Conservation (phyloP, 768 basidiomycete species). For the Neoboletus brunneissimus region DNA sequence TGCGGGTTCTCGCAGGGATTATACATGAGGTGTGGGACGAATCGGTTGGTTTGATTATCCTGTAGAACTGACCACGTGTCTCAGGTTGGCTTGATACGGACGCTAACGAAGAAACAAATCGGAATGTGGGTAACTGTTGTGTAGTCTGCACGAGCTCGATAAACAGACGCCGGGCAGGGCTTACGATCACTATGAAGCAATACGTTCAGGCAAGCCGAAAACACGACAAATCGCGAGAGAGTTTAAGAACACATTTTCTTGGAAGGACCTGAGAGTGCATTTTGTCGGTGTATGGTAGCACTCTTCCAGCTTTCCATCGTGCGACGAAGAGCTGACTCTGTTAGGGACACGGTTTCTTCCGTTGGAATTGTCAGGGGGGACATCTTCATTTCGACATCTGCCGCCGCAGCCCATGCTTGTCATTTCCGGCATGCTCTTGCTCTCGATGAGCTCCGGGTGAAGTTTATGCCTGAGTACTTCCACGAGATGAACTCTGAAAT, state of each 20-base stretch:
- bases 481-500: conserved; percentile 25
- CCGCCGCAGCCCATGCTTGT: not conserved
- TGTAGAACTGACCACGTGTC: not conserved
- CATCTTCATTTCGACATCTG: not conserved
- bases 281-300: conserved; percentile 42
- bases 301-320: not conserved
- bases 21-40: not conserved
- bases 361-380: not conserved
- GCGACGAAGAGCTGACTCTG: too few relatives aligned
- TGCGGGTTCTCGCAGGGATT: not conserved
- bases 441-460: conserved; percentile 56
- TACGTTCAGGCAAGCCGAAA: conserved; percentile 19
- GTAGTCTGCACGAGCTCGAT: not conserved
- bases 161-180: conserved; percentile 1
- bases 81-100: not conserved
- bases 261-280: conserved; percentile 41
- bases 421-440: conserved; percentile 31
- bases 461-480: conserved; percentile 49
- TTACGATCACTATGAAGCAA: conserved; percentile 17
- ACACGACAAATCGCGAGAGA: conserved; percentile 15
- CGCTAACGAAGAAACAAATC: conserved; percentile 29
- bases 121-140: conserved; percentile 14
- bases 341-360: not conserved
- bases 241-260: conserved; percentile 49
- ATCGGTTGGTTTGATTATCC: too few relatives aligned